These are phyloP conservation scores for Gaultheria prostrata DNA, from an alignment of 148 eudicot species.

Conservation along the genomic window DNA sequence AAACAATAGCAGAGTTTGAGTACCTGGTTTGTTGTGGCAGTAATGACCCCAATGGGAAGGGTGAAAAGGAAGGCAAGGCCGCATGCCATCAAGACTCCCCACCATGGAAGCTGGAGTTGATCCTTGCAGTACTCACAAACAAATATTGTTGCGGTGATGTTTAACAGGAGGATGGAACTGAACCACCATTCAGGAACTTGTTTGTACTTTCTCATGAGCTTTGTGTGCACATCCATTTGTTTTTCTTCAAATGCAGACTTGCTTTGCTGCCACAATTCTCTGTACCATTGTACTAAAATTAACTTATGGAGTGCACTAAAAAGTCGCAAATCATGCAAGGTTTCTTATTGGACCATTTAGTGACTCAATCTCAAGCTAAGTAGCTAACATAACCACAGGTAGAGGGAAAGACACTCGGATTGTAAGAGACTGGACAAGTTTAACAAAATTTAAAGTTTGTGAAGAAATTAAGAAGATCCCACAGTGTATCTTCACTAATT, in stretches of 20 bases:
- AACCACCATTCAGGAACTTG: conserved; percentile 70
- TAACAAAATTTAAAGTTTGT: too few relatives aligned
- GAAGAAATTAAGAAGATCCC: too few relatives aligned
- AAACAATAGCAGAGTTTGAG: too few relatives aligned
- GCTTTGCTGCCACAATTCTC: conserved; percentile 51
- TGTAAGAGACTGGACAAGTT: background rate
- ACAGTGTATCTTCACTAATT: too few relatives aligned
- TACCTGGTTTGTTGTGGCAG: conserved; percentile 64
- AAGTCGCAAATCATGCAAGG: conserved; percentile 54
- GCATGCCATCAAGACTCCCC: conserved; percentile 58
- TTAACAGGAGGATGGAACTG: conserved; percentile 35
- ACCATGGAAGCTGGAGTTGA: conserved; percentile 65
- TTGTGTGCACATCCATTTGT: conserved; percentile 54
- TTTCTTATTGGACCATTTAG: conserved; percentile 13
- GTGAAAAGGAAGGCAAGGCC: conserved; percentile 65
- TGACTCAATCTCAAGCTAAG: background rate
- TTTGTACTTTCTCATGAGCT: conserved; percentile 58
- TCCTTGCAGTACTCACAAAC: conserved; percentile 35
- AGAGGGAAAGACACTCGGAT: background rate
- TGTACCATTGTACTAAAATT: too few relatives aligned
- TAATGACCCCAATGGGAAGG: conserved; percentile 58
- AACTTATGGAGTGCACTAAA: conserved; percentile 31
- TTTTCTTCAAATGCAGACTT: conserved; percentile 43
- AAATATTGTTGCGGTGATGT: conserved; percentile 32
- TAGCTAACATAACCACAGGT: too few relatives aligned